phyloP scores from a whole-genome alignment of 176 grass and related monocot genomes.

The Sorghum bicolor region Sorghum_bicolor_NCBIv3 NC_012870.2:15403501-15404000 shows the following conservation, averaged over 20 bases:
- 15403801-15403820: background rate
- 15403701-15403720: background rate
- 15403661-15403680: background rate
- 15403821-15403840: background rate
- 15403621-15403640: constrained; percentile 41
- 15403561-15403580: too few species aligned
- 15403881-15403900: too few species aligned
- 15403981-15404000: too few species aligned
- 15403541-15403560: too few species aligned
- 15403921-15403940: background rate
- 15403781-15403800: background rate
- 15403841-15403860: background rate
- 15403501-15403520: too few species aligned
- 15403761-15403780: background rate
- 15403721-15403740: background rate
- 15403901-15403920: background rate
- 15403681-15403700: background rate
- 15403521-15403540: background rate
- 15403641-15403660: constrained; percentile 34
- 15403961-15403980: too few species aligned
- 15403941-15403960: background rate
- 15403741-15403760: background rate
- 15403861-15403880: too few species aligned
- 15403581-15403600: too few species aligned
- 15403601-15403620: constrained; percentile 42